Base-by-base conservation (phyloP, 163 green algal species). In the Scenedesmus sp. region DNA sequence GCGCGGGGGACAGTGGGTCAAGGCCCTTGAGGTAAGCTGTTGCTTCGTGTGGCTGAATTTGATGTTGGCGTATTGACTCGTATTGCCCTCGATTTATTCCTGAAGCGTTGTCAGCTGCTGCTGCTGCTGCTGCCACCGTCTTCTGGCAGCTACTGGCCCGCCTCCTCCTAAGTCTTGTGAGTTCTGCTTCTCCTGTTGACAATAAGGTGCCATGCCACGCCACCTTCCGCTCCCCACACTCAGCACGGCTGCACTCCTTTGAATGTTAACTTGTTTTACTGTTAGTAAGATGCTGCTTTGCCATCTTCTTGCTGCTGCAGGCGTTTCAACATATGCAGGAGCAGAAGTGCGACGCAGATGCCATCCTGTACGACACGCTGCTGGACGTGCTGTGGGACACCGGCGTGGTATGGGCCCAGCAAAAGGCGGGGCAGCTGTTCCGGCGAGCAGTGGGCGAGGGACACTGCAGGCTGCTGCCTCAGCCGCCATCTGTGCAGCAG, bases 341-440 rank as follows among this genome's bases (percentile, higher is more conserved):
- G 65, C 68, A 84, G 68, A 91, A 91, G 83, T 96, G 94, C 89
- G 91, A 86, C 56, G 93, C 95, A 3, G 95, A 97, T 81, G 82
- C 93, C 24, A 95, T 97, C 37, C 90, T 96, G 18, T 97, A 96
- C 93, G 96, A 96, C 90, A 93, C 94, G 12, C 92, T 97, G 10
- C 94, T 97, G 37, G 94, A 97, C 35, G 89, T 92, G n/a, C 89
- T 97, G 37, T 97, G 94, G 94, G 93, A 95, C 68, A 96, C 95
- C 40, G 95, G 95, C 35, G 93, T 97, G 12, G 88, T 92, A 2
- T 96, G 93, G 87, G 94, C 94, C 22, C 94, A 96, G 81, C 59
- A 76, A 3, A 46, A 65, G 65, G 96, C 96, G 42, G 81, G 94
- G n/a, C 44, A 83, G 53, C 90, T 97, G 33, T 97, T 96, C 90